Conservation (phyloP, 2,329 filamentous ascomycete species). For the Ophiosphaerella narmari region DNA sequence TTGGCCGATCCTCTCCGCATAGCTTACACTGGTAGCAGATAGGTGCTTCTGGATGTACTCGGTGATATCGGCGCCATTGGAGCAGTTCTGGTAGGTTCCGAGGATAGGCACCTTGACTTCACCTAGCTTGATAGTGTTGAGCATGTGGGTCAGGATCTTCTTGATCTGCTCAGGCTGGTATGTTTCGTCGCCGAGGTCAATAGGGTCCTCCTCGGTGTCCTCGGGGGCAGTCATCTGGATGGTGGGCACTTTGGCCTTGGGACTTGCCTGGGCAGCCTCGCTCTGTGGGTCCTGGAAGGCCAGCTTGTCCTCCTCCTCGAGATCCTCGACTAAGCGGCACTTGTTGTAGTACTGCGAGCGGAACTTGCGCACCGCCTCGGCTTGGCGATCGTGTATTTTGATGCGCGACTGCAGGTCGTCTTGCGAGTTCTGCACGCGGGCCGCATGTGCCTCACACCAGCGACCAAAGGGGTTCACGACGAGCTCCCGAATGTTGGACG, state of each 20-base stretch:
- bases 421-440: conserved; percentile 88
- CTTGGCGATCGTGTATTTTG: conserved; percentile 91
- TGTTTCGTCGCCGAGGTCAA: conserved; percentile 88
- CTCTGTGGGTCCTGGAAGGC: conserved; percentile 85
- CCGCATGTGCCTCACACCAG: conserved; percentile 95
- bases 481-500: conserved; percentile 92
- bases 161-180: conserved; percentile 88
- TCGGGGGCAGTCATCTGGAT: conserved; percentile 81
- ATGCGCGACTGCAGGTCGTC: conserved; percentile 90
- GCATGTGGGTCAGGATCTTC: conserved; percentile 83
- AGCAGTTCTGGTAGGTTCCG: conserved; percentile 92
- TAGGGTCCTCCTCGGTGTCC: conserved; percentile 73
- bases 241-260: conserved; percentile 70
- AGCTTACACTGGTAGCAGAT: conserved; percentile 80
- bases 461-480: conserved; percentile 92
- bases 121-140: conserved; percentile 82
- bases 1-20: conserved; percentile 93
- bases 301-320: conserved; percentile 98
- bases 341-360: conserved; percentile 99
- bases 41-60: conserved; percentile 92
- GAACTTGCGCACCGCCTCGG: conserved; percentile 87
- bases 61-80: conserved; percentile 88
- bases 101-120: conserved; percentile 96
- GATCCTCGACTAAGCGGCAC: conserved; percentile 90
- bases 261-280: conserved; percentile 52